These are phyloP conservation scores for Striga asiatica DNA, from an alignment of 257 asterid species.

Conservation along the genomic window DNA sequence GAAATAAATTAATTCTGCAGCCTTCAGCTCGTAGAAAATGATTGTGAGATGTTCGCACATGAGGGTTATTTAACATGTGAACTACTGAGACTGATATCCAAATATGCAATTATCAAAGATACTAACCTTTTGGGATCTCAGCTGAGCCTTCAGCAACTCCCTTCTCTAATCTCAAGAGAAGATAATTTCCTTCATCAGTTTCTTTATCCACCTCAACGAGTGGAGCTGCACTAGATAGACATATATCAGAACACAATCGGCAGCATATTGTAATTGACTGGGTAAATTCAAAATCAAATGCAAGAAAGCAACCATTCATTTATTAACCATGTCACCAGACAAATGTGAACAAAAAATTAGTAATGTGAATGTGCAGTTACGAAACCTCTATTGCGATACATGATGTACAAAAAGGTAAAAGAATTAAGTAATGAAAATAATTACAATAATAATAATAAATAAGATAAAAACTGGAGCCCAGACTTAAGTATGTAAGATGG, in stretches of 20 bases:
- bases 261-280: not conserved
- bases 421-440: too few species aligned
- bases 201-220: slow-evolving; percentile 72
- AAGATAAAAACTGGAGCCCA: not conserved
- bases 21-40: not conserved
- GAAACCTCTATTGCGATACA: too few species aligned
- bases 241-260: not conserved
- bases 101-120: not conserved
- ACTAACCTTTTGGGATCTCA: slow-evolving; percentile 78
- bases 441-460: too few species aligned
- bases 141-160: slow-evolving; percentile 90
- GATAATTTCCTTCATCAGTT: slow-evolving; percentile 60
- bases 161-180: slow-evolving; percentile 84
- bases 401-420: too few species aligned
- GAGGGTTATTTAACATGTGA: not conserved
- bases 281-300: slow-evolving; percentile 1
- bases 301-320: not conserved
- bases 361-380: not conserved
- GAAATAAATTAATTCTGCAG: not conserved
- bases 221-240: slow-evolving; percentile 52
- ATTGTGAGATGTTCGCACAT: not conserved
- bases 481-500: not conserved
- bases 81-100: not conserved
- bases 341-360: not conserved
- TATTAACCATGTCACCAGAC: not conserved